These are phyloP conservation scores for Herpotrichia juniperi DNA, from an alignment of 2,329 filamentous ascomycete genomes.

Conservation along the genomic window DNA sequence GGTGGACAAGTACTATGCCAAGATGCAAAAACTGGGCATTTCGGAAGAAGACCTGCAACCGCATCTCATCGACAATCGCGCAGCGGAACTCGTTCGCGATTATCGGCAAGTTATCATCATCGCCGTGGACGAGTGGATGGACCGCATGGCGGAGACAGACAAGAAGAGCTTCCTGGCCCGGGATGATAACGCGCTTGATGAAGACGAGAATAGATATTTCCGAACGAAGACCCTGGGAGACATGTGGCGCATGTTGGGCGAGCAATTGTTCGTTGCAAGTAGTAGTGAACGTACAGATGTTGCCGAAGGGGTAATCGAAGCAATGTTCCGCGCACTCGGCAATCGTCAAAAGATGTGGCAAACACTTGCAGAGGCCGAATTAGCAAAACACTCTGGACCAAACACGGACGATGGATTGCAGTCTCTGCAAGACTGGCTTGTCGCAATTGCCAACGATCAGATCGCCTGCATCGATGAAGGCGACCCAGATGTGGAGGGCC, in stretches of 20 bases:
- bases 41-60: conserved; percentile 76
- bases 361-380: conserved; percentile 85
- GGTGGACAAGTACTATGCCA: conserved; percentile 94
- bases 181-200: conserved; percentile 79
- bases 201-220: conserved; percentile 87
- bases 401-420: conserved; percentile 77
- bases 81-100: conserved; percentile 87
- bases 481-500: conserved; percentile 64
- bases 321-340: conserved; percentile 90
- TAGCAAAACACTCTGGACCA: conserved; percentile 67
- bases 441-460: conserved; percentile 97
- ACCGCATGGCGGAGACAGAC: conserved; percentile 85
- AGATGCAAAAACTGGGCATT: conserved; percentile 91
- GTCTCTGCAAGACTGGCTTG: conserved; percentile 82
- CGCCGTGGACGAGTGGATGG: conserved; percentile 97
- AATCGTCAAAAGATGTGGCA: conserved; percentile 86
- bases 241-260: conserved; percentile 96
- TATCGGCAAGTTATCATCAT: conserved; percentile 95
- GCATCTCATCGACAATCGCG: conserved; percentile 88
- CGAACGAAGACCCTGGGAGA: conserved; percentile 90
- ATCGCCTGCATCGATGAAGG: conserved; percentile 95
- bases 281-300: conserved; percentile 88
- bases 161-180: conserved; percentile 80
- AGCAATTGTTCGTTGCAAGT: conserved; percentile 85
- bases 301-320: conserved; percentile 91